phyloP scores from a whole-genome alignment of 805 yeast genomes.

The Candida verbasci region DNA sequence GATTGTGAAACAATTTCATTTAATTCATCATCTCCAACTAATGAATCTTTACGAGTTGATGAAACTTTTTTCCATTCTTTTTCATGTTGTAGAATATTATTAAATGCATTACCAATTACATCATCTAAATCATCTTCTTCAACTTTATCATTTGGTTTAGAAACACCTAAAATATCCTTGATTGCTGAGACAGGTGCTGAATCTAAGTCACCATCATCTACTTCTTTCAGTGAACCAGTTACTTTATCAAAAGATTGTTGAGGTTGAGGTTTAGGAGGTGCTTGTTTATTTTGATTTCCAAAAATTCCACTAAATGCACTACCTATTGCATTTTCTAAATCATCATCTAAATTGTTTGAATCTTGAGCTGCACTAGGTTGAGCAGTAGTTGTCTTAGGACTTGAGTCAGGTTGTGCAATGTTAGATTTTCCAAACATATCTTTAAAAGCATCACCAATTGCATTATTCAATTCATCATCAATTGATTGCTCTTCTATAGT shows the following conservation, averaged over 20 bases:
- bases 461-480: slow-evolving; percentile 1
- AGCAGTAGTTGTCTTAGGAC: background rate
- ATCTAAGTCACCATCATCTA: slow-evolving; percentile 9
- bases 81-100: slow-evolving; percentile 12
- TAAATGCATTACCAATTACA: slow-evolving; percentile 27
- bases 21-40: slow-evolving; percentile 15
- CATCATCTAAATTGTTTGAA: too few relatives aligned
- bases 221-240: background rate
- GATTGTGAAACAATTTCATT: slow-evolving; percentile 19
- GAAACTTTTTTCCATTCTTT: background rate
- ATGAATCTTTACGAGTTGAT: slow-evolving; percentile 1
- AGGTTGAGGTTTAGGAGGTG: background rate
- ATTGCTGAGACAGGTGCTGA: slow-evolving; percentile 21
- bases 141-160: slow-evolving; percentile 7
- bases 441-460: slow-evolving; percentile 4
- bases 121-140: slow-evolving; percentile 19
- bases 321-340: slow-evolving; percentile 8
- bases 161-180: slow-evolving; percentile 10
- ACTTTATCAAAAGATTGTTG: background rate
- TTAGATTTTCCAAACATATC: too few relatives aligned
- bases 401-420: background rate
- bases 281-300: background rate
- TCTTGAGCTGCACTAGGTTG: slow-evolving; percentile 5
- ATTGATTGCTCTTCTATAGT: too few relatives aligned
- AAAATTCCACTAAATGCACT: slow-evolving; percentile 5